These are phyloP conservation scores for Apiospora rasikravindrae DNA, from an alignment of 2,329 filamentous ascomycete genomes.

Conservation along the genomic window DNA sequence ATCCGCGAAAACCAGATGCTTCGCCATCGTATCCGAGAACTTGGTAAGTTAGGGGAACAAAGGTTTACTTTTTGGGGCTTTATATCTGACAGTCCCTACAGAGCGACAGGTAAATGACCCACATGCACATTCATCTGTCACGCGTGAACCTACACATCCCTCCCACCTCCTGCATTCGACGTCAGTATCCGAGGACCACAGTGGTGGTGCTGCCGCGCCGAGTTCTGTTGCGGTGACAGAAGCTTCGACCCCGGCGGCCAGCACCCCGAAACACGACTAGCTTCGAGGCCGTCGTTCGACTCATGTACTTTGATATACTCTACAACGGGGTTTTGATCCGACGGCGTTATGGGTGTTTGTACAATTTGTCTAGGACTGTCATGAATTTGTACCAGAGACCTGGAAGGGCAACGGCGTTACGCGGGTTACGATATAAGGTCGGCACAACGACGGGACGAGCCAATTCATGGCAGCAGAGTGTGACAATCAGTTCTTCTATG, in stretches of 20 bases:
- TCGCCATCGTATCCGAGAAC: slow-evolving; percentile 72
- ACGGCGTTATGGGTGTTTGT: neutral
- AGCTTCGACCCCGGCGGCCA: slow-evolving; percentile 9
- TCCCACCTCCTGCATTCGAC: slow-evolving; percentile 56
- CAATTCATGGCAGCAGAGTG: slow-evolving; percentile 8
- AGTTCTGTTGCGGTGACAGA: slow-evolving; percentile 16
- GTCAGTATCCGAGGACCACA: slow-evolving; percentile 50
- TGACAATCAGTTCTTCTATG: neutral
- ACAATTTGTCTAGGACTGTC: neutral
- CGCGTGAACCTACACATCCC: slow-evolving; percentile 54
- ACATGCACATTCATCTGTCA: slow-evolving; percentile 40
- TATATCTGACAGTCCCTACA: slow-evolving; percentile 30
- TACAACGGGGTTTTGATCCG: neutral
- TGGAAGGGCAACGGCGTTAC: neutral
- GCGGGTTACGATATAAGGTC: neutral
- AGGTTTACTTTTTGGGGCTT: neutral
- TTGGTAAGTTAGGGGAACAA: slow-evolving; percentile 55
- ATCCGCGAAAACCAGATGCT: slow-evolving; percentile 85
- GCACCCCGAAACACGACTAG: slow-evolving; percentile 13
- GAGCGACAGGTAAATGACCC: slow-evolving; percentile 59
- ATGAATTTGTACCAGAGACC: neutral
- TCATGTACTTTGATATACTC: slow-evolving; percentile 1
- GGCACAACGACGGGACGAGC: neutral
- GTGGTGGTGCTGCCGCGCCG: slow-evolving; percentile 22
- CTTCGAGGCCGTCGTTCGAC: neutral